Evolutionary conservation across 768 basidiomycete species (phyloP).

Genomic region (Trametes cubensis): DNA sequence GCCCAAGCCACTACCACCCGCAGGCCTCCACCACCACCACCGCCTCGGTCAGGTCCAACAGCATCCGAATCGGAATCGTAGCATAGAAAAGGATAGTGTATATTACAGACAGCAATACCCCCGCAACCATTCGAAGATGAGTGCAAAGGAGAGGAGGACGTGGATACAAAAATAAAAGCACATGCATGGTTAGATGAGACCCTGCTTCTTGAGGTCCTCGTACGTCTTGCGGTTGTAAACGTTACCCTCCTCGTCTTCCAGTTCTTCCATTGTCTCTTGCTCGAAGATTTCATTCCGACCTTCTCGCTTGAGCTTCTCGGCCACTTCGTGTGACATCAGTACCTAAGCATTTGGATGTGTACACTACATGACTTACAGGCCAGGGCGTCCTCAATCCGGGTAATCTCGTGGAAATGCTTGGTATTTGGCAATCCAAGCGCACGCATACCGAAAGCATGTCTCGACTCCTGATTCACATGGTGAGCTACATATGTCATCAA

Average conservation of each 20-base stretch:
- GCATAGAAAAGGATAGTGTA: conserved; percentile 13
- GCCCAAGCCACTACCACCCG: conserved; percentile 24
- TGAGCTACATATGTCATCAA: neutral
- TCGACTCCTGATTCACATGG: conserved; percentile 67
- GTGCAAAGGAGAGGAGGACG: conserved; percentile 2
- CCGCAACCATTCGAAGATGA: neutral
- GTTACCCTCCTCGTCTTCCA: conserved; percentile 98
- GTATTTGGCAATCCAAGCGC: conserved; percentile 97
- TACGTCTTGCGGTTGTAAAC: conserved; percentile 99
- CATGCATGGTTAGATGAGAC: conserved; percentile 59
- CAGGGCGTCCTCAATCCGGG: conserved; percentile 94
- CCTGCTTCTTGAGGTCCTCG: conserved; percentile 95
- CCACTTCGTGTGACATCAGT: conserved; percentile 55
- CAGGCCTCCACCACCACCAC: conserved; percentile 52
- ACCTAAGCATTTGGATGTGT: neutral
- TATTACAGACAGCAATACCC: conserved; percentile 9
- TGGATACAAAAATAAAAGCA: neutral
- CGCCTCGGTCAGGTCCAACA: conserved; percentile 38
- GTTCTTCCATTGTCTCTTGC: conserved; percentile 95
- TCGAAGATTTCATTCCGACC: conserved; percentile 93
- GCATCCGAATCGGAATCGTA: conserved; percentile 9
- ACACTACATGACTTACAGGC: conserved; percentile 61
- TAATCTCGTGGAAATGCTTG: conserved; percentile 99
- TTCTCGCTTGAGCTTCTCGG: conserved; percentile 96
- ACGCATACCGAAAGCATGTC: conserved; percentile 98